These are phyloP conservation scores for Ogataea salicorniae DNA, from an alignment of 805 yeast species.

Conservation along the genomic window DNA sequence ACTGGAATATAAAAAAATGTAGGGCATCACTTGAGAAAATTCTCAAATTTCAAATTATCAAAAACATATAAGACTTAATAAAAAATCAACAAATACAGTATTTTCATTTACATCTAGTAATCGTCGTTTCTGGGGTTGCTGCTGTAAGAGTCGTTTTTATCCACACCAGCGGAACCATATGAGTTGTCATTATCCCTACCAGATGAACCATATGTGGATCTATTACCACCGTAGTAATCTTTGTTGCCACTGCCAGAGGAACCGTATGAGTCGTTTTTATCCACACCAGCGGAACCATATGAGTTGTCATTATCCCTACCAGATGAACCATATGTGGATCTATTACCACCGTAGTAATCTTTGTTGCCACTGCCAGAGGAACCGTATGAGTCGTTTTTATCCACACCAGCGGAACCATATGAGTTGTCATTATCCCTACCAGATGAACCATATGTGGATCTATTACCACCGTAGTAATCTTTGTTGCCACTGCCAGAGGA, in stretches of 20 bases:
- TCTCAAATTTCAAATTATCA: too few species aligned
- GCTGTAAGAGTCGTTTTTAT: constrained; percentile 29
- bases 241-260: constrained; percentile 21
- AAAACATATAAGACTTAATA: too few species aligned
- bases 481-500: constrained; percentile 20
- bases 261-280: constrained; percentile 20
- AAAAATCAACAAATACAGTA: too few species aligned
- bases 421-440: constrained; percentile 18
- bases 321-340: constrained; percentile 25
- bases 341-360: constrained; percentile 14
- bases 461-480: constrained; percentile 16
- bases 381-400: constrained; percentile 9
- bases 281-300: constrained; percentile 19
- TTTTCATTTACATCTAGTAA: constrained; percentile 18
- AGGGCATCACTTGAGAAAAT: too few species aligned
- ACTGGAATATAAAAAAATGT: too few species aligned
- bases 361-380: constrained; percentile 20
- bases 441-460: constrained; percentile 27
- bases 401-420: constrained; percentile 19
- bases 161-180: constrained; percentile 25
- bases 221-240: constrained; percentile 10
- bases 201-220: constrained; percentile 24
- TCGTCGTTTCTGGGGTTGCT: constrained; percentile 16
- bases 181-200: constrained; percentile 29
- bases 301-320: constrained; percentile 18